Evolutionary conservation across 306 rosid genomes (phyloP).

Genomic region (Urtica urens): DNA sequence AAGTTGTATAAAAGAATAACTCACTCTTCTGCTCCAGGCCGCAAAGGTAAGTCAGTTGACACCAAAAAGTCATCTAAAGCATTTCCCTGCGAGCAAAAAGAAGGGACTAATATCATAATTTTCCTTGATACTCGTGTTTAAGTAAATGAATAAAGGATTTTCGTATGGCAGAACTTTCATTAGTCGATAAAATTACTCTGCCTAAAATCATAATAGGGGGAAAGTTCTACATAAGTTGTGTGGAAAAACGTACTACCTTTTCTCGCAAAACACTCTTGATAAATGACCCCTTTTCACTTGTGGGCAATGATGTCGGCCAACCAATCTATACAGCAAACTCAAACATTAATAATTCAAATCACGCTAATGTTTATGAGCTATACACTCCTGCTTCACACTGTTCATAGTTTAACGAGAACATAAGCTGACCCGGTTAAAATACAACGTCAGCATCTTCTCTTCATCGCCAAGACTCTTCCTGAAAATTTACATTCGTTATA

Average conservation of each 20-base stretch:
- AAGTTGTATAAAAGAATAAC: no score
- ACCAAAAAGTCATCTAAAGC: slow-evolving; percentile 61
- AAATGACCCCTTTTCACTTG: slow-evolving; percentile 65
- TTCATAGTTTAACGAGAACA: slow-evolving; percentile 3
- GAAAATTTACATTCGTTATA: slow-evolving; percentile 21
- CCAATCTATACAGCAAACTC: slow-evolving; percentile 43
- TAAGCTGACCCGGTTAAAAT: slow-evolving; percentile 62
- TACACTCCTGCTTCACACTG: slow-evolving; percentile 11
- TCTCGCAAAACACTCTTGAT: slow-evolving; percentile 55
- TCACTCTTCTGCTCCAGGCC: slow-evolving; percentile 89
- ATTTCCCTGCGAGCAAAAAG: slow-evolving; percentile 53
- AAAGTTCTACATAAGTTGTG: background rate
- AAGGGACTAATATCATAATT: no score
- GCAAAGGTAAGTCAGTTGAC: slow-evolving; percentile 56
- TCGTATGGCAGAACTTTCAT: background rate
- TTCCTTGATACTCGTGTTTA: background rate
- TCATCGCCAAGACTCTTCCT: slow-evolving; percentile 76
- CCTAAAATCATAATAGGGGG: background rate
- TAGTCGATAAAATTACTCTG: background rate
- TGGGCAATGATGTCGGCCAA: slow-evolving; percentile 95
- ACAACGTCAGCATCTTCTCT: slow-evolving; percentile 68
- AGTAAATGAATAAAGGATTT: slow-evolving; percentile 17
- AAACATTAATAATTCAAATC: slow-evolving; percentile 6
- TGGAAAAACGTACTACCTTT: slow-evolving; percentile 38
- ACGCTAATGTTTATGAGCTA: no score